phyloP scores from a whole-genome alignment of 176 grass and related monocot genomes.

The Avena insularis region DNA sequence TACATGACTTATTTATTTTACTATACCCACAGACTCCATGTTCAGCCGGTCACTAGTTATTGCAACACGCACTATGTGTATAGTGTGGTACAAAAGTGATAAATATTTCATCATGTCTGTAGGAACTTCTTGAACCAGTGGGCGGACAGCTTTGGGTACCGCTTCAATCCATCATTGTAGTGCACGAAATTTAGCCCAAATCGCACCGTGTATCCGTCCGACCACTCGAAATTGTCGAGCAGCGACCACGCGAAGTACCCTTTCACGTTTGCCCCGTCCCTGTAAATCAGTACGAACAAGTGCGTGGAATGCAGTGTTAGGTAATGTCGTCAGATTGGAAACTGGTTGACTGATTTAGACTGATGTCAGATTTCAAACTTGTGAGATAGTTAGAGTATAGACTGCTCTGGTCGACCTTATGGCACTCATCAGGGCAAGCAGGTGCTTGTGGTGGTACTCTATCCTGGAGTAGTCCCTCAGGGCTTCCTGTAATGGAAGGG shows the following conservation, averaged over 20 bases:
- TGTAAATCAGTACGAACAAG: neutral
- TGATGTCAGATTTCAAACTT: neutral
- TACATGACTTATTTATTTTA: neutral
- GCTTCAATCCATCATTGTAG: conserved; percentile 47
- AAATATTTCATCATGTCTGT: neutral
- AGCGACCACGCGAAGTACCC: conserved; percentile 74
- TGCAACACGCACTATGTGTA: neutral
- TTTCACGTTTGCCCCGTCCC: conserved; percentile 64
- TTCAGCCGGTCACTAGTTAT: neutral
- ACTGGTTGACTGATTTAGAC: neutral
- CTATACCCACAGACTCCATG: neutral
- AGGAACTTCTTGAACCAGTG: conserved; percentile 69
- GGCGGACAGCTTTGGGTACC: conserved; percentile 61
- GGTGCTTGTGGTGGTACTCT: conserved; percentile 62
- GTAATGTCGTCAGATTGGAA: neutral
- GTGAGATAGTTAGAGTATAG: neutral
- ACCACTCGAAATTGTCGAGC: conserved; percentile 70
- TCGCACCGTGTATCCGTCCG: conserved; percentile 49
- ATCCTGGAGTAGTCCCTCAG: conserved; percentile 64
- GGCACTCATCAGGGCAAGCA: conserved; percentile 43
- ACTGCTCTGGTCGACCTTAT: conserved; percentile 50
- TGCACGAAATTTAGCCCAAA: conserved; percentile 74
- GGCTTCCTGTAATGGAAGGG: conserved; percentile 51
- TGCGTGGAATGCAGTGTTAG: neutral
- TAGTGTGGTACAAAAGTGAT: neutral